A percentile compares a stretch with the other conserved stretches of the same genome.
Evolutionary conservation across 1,284 basidiomycete genomes (phyloP).

Genomic region (Pseudozyma sp.): DNA sequence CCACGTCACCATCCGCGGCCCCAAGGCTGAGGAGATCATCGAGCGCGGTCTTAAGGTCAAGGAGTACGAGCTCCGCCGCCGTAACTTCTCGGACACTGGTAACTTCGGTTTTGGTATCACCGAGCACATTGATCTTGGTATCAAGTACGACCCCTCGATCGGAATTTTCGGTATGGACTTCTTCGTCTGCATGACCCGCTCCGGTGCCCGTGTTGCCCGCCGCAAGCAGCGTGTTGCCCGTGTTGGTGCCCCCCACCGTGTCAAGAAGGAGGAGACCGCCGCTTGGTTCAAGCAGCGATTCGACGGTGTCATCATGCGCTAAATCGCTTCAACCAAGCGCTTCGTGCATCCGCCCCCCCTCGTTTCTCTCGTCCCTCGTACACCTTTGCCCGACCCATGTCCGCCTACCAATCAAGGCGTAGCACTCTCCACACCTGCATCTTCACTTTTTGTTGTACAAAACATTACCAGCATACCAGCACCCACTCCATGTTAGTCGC

Average conservation of each 20-base stretch:
- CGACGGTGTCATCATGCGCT: slow-evolving; percentile 67
- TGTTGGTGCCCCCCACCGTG: slow-evolving; percentile 84
- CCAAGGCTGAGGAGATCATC: slow-evolving; percentile 98
- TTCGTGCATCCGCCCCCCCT: not conserved
- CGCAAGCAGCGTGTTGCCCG: slow-evolving; percentile 89
- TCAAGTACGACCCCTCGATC: slow-evolving; percentile 72
- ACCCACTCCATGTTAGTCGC: slow-evolving; percentile 27
- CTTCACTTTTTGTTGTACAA: slow-evolving; percentile 32
- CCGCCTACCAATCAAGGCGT: not conserved
- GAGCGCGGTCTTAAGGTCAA: slow-evolving; percentile 99
- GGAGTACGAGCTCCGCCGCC: slow-evolving; percentile 91
- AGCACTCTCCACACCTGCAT: slow-evolving; percentile 5
- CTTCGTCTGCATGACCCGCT: slow-evolving; percentile 82
- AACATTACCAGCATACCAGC: slow-evolving; percentile 26
- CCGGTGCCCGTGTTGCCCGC: slow-evolving; percentile 90
- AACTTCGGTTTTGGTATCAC: slow-evolving; percentile 69
- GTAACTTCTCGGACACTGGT: slow-evolving; percentile 83
- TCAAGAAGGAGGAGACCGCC: slow-evolving; percentile 76
- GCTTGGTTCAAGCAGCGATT: slow-evolving; percentile 96
- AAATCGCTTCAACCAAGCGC: slow-evolving; percentile 20
- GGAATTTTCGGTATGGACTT: slow-evolving; percentile 69
- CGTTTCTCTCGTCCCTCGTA: not conserved
- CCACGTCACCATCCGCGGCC: slow-evolving; percentile 98
- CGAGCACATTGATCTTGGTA: slow-evolving; percentile 94
- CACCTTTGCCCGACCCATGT: not conserved